Percentiles rank a stretch among this genome's conserved stretches.
Conservation (phyloP, 2,329 filamentous ascomycete species). For the Aspergillus eucalypticola region DNA sequence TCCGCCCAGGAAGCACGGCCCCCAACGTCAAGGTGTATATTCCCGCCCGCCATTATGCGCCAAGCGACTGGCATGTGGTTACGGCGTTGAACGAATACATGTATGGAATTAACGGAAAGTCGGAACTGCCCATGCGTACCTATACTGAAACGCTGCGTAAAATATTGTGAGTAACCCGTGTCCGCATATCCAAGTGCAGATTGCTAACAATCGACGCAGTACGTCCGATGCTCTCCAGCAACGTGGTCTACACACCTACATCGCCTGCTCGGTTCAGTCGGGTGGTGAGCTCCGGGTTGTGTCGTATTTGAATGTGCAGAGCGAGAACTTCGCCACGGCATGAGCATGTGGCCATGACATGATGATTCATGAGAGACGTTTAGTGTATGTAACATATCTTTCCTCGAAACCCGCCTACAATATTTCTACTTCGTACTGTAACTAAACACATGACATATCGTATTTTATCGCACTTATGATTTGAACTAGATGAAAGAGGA, state of each 20-base stretch:
- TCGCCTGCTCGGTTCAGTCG: background rate
- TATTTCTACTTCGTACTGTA: background rate
- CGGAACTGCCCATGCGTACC: background rate
- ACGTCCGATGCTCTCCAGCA: background rate
- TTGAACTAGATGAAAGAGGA: too few species aligned
- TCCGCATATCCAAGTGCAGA: background rate
- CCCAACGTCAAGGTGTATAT: constrained; percentile 7
- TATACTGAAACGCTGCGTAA: background rate
- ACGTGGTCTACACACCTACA: background rate
- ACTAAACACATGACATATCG: background rate
- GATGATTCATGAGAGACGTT: background rate
- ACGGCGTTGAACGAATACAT: background rate
- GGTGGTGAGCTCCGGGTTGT: background rate
- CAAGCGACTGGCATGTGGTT: background rate
- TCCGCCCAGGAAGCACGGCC: background rate
- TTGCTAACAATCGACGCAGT: background rate
- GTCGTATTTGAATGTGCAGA: background rate
- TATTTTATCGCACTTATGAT: too few species aligned
- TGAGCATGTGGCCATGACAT: background rate
- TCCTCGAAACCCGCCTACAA: background rate
- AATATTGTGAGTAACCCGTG: background rate
- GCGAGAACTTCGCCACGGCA: background rate
- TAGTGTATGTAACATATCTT: background rate
- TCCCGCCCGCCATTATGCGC: constrained; percentile 4
- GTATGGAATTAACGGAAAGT: background rate